Percentiles rank a stretch among this genome's conserved stretches.
Evolutionary conservation across 2,329 filamentous ascomycete species (phyloP).

Genomic region (Ceratocystiopsis sp.): DNA sequence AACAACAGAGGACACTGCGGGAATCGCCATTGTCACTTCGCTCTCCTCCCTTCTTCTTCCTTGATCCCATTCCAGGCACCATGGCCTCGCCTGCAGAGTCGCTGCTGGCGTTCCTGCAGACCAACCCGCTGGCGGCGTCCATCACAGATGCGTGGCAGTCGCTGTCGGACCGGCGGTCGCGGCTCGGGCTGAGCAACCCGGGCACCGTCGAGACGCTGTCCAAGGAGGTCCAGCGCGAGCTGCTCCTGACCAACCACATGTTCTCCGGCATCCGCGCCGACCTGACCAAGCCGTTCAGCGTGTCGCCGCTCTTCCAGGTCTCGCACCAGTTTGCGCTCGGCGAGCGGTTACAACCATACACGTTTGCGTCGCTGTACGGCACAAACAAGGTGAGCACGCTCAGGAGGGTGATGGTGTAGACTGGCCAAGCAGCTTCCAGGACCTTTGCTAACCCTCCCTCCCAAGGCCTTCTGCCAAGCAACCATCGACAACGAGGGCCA

Average conservation of each 20-base stretch:
- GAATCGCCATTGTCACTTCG: too few species aligned
- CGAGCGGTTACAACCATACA: constrained; percentile 83
- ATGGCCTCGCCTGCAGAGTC: constrained; percentile 32
- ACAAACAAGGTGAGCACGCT: constrained; percentile 56
- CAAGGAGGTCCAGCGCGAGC: constrained; percentile 88
- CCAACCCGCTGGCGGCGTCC: constrained; percentile 54
- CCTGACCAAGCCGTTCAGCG: constrained; percentile 89
- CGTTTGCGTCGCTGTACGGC: constrained; percentile 85
- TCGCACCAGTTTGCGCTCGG: constrained; percentile 95
- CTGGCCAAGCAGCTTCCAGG: too few species aligned
- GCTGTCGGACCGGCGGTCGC: constrained; percentile 73
- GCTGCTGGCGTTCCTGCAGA: constrained; percentile 48
- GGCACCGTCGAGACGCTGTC: constrained; percentile 74
- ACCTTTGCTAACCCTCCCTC: too few species aligned
- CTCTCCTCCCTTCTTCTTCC: too few species aligned
- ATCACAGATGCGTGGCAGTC: constrained; percentile 63
- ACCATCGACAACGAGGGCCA: constrained; percentile 86
- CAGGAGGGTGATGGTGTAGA: too few species aligned
- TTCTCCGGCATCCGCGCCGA: constrained; percentile 93
- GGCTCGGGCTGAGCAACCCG: constrained; percentile 79
- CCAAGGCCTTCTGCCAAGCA: constrained; percentile 83
- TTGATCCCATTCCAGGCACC: neutral
- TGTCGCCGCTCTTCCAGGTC: constrained; percentile 87
- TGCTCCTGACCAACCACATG: constrained; percentile 90
- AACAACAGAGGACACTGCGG: too few species aligned